Conservation (phyloP, 768 basidiomycete genomes). For the Tricholoma sp. region DNA sequence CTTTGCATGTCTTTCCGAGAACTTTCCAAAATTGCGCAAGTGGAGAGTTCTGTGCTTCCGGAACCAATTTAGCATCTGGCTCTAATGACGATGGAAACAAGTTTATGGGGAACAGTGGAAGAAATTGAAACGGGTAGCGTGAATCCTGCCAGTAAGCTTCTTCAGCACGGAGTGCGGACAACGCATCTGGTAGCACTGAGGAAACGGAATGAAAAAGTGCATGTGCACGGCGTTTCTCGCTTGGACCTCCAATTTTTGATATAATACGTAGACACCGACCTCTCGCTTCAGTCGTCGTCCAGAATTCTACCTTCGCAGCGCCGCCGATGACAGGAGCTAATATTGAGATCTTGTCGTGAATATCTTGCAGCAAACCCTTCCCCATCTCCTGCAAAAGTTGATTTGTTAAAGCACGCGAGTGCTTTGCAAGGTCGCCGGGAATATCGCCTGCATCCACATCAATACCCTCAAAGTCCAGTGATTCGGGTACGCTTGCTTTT, state of each 20-base stretch:
- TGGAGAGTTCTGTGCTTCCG: slow-evolving; percentile 1
- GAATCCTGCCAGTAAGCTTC: slow-evolving; percentile 59
- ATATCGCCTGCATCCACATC: slow-evolving; percentile 27
- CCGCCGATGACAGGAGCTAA: slow-evolving; percentile 7
- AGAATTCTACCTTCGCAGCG: slow-evolving; percentile 49
- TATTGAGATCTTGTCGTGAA: slow-evolving; percentile 42
- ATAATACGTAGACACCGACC: slow-evolving; percentile 73
- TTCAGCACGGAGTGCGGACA: slow-evolving; percentile 27
- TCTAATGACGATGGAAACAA: slow-evolving; percentile 35
- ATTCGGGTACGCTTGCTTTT: slow-evolving; percentile 5
- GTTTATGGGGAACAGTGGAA: slow-evolving; percentile 55
- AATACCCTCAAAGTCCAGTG: slow-evolving; percentile 11
- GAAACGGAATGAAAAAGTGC: slow-evolving; percentile 48
- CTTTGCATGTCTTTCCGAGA: slow-evolving; percentile 47
- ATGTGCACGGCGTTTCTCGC: slow-evolving; percentile 57
- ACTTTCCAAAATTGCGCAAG: slow-evolving; percentile 38
- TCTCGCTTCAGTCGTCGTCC: slow-evolving; percentile 76
- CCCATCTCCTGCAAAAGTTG: slow-evolving; percentile 76
- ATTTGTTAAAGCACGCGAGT: slow-evolving; percentile 63
- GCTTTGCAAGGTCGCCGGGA: slow-evolving; percentile 40
- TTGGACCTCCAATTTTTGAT: slow-evolving; percentile 69
- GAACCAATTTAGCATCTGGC: slow-evolving; percentile 8
- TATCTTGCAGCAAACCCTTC: slow-evolving; percentile 54
- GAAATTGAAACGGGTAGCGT: slow-evolving; percentile 45
- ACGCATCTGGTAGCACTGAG: slow-evolving; percentile 7